phyloP scores from a whole-genome alignment of 805 yeast genomes.

The Teunomyces cretensis region DNA sequence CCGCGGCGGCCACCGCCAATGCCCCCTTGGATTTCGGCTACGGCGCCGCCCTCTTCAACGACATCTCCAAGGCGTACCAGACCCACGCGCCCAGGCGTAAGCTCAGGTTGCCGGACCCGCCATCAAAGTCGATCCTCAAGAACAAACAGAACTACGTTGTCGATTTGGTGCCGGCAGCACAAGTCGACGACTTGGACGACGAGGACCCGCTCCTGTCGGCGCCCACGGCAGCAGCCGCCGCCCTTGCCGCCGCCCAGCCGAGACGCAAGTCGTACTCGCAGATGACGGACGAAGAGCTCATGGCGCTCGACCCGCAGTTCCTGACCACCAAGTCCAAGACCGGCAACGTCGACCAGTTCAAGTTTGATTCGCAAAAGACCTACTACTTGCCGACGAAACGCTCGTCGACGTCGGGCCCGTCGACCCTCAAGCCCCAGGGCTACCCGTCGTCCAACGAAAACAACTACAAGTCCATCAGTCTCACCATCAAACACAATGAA shows the following conservation, averaged over 20 bases:
- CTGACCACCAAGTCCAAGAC: slow-evolving; percentile 33
- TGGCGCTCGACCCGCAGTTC: slow-evolving; percentile 56
- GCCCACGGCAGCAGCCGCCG: slow-evolving; percentile 1
- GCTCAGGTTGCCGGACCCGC: slow-evolving; percentile 28
- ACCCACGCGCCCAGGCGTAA: slow-evolving; percentile 12
- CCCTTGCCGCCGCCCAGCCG: not conserved
- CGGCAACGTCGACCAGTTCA: slow-evolving; percentile 42
- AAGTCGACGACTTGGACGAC: slow-evolving; percentile 13
- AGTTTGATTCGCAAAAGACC: slow-evolving; percentile 42
- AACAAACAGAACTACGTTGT: slow-evolving; percentile 19
- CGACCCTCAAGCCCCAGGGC: slow-evolving; percentile 5
- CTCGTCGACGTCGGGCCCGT: slow-evolving; percentile 7
- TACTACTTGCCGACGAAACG: slow-evolving; percentile 12
- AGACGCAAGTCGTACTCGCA: slow-evolving; percentile 48
- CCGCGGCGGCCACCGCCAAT: slow-evolving; percentile 12
- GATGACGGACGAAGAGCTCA: slow-evolving; percentile 54
- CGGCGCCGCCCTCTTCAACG: slow-evolving; percentile 17
- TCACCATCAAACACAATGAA: slow-evolving; percentile 45
- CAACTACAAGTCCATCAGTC: slow-evolving; percentile 37
- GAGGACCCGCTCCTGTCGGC: slow-evolving; percentile 8
- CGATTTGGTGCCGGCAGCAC: too few species aligned
- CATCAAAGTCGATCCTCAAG: slow-evolving; percentile 40
- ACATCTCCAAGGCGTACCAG: slow-evolving; percentile 16
- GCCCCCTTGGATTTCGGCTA: slow-evolving; percentile 18
- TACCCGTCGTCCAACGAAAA: slow-evolving; percentile 36